Evolutionary conservation across 805 yeast species (phyloP).

Genomic region (Lachancea meyersii): DNA sequence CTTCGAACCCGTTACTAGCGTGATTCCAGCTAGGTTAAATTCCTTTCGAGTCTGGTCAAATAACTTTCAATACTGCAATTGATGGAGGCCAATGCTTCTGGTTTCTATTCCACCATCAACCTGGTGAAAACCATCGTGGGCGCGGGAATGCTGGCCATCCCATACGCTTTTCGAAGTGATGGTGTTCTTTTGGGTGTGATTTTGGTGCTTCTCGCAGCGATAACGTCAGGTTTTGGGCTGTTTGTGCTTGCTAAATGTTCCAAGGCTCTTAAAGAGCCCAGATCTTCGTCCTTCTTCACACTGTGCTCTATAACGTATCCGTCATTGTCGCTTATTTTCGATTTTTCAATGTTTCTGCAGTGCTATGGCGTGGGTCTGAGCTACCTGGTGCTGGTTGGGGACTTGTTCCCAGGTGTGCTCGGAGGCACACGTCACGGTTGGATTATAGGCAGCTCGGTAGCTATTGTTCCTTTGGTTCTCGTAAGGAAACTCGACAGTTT

Average conservation of each 20-base stretch:
- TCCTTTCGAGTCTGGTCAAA: not conserved
- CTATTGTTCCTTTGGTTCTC: constrained; percentile 60
- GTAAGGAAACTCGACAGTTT: constrained; percentile 60
- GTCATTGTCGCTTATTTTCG: constrained; percentile 60
- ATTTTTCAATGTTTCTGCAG: constrained; percentile 66
- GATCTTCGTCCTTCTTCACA: constrained; percentile 62
- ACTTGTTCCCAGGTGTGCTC: constrained; percentile 59
- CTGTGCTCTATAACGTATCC: constrained; percentile 70
- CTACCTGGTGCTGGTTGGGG: constrained; percentile 70
- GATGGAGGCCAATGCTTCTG: constrained; percentile 39
- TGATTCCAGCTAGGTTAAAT: not conserved
- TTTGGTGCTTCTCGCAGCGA: constrained; percentile 55
- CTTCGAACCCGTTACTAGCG: not conserved
- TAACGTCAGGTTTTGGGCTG: constrained; percentile 62
- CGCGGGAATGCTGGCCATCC: constrained; percentile 69
- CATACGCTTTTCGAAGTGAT: constrained; percentile 61
- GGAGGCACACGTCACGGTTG: constrained; percentile 38
- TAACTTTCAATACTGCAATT: not conserved
- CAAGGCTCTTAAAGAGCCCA: constrained; percentile 46
- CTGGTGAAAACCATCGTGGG: constrained; percentile 74
- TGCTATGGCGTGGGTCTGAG: constrained; percentile 74
- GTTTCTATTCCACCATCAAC: constrained; percentile 55
- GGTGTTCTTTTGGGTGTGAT: constrained; percentile 54
- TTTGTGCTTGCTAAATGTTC: constrained; percentile 57
- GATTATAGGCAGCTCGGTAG: constrained; percentile 44